These are phyloP conservation scores for Backusella sp. DNA, from an alignment of 192 early-diverging fungal species.

Conservation along the genomic window DNA sequence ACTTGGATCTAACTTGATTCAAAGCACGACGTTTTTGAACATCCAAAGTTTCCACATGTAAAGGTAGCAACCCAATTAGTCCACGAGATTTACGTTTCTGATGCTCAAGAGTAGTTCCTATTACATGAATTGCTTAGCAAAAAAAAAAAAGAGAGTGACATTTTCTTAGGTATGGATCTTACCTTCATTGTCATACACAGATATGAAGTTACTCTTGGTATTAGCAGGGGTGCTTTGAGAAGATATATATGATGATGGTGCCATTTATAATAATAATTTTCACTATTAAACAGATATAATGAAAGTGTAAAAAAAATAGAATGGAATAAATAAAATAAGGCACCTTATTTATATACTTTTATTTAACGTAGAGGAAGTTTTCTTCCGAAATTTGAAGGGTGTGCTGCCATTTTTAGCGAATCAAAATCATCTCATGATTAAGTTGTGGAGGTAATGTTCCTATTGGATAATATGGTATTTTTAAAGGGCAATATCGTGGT, in stretches of 20 bases:
- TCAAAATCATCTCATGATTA: neutral
- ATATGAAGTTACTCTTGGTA: neutral
- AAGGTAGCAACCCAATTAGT: constrained; percentile 72
- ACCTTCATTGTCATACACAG: constrained; percentile 9
- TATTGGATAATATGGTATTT: neutral
- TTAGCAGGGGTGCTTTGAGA: neutral
- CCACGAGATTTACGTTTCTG: constrained; percentile 55
- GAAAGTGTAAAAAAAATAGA: neutral
- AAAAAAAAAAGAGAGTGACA: too few species aligned
- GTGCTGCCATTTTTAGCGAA: neutral
- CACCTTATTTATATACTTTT: neutral
- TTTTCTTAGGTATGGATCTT: neutral
- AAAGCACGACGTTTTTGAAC: constrained; percentile 76
- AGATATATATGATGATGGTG: neutral
- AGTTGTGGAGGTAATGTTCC: neutral
- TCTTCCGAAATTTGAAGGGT: neutral
- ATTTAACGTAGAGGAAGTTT: neutral
- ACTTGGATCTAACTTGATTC: constrained; percentile 65
- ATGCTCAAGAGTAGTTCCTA: constrained; percentile 60
- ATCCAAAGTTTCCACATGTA: constrained; percentile 71
- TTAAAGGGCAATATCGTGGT: neutral
- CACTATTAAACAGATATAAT: neutral
- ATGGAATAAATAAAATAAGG: neutral
- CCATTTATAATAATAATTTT: neutral
- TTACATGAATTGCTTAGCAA: neutral